phyloP scores from a whole-genome alignment of 768 basidiomycete species.

The Lanmaoa rubissima region DNA sequence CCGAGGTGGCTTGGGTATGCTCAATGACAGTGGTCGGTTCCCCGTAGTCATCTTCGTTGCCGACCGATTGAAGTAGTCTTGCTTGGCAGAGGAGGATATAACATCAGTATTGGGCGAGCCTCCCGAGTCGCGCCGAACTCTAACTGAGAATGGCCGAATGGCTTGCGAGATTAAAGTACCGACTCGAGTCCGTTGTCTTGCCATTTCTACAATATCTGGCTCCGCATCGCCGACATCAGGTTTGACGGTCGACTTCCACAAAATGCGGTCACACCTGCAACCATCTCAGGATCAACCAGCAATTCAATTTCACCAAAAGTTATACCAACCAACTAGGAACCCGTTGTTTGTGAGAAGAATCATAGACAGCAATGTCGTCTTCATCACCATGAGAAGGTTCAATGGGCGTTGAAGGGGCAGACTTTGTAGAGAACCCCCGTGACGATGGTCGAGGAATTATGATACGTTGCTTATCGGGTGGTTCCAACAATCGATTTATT shows the following conservation, averaged over 20 bases:
- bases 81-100: constrained; percentile 13
- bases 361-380: constrained; percentile 67
- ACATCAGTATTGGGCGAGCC: constrained; percentile 32
- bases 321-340: constrained; percentile 76
- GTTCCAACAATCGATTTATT: constrained; percentile 15
- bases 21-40: constrained; percentile 21
- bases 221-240: constrained; percentile 44
- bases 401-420: constrained; percentile 29
- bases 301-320: background rate
- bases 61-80: constrained; percentile 23
- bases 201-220: constrained; percentile 31
- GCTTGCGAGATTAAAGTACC: constrained; percentile 55
- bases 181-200: constrained; percentile 45
- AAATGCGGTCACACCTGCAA: constrained; percentile 76
- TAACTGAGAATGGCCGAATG: constrained; percentile 45
- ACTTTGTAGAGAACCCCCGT: constrained; percentile 30
- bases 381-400: constrained; percentile 38
- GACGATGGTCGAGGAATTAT: constrained; percentile 27
- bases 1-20: constrained; percentile 20
- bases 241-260: constrained; percentile 73
- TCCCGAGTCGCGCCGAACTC: constrained; percentile 38
- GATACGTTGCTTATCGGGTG: constrained; percentile 19
- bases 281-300: constrained; percentile 3
- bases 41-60: constrained; percentile 10
- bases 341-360: constrained; percentile 76